These are phyloP conservation scores for Orbilia quercus DNA, from an alignment of 2,329 filamentous ascomycete species.

Conservation along the genomic window DNA sequence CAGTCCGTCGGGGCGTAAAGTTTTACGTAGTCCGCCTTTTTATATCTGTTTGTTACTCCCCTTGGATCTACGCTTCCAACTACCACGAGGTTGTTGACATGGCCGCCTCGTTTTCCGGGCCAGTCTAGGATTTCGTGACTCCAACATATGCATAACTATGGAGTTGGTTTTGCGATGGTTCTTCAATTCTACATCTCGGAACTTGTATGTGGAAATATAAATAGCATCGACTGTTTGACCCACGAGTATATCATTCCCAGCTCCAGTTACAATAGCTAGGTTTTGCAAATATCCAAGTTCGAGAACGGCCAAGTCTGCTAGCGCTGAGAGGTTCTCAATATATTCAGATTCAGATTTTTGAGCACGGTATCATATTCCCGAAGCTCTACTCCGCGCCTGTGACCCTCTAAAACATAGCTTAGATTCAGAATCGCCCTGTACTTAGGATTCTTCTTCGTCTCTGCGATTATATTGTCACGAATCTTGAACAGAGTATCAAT, in stretches of 20 bases:
- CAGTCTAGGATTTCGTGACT: conserved; percentile 1
- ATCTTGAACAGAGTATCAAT: conserved; percentile 9
- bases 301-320: not conserved
- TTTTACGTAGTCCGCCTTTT: conserved; percentile 4
- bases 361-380: not conserved
- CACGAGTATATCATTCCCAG: conserved; percentile 3
- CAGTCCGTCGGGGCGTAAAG: not conserved
- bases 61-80: not conserved
- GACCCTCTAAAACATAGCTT: not conserved
- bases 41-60: not conserved
- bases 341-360: not conserved
- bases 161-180: too few species aligned
- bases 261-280: conserved; percentile 17
- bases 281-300: not conserved
- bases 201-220: not conserved
- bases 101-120: conserved; percentile 18
- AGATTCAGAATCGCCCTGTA: conserved; percentile 20
- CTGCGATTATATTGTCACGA: not conserved
- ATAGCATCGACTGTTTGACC: not conserved
- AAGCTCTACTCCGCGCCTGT: not conserved
- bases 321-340: not conserved
- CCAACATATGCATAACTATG: not conserved
- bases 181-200: too few species aligned
- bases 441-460: not conserved
- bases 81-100: conserved; percentile 1